Percentiles rank a stretch among this genome's conserved stretches.
Conservation (phyloP, 148 eudicot species). For the Nepenthes mirabilis region DNA sequence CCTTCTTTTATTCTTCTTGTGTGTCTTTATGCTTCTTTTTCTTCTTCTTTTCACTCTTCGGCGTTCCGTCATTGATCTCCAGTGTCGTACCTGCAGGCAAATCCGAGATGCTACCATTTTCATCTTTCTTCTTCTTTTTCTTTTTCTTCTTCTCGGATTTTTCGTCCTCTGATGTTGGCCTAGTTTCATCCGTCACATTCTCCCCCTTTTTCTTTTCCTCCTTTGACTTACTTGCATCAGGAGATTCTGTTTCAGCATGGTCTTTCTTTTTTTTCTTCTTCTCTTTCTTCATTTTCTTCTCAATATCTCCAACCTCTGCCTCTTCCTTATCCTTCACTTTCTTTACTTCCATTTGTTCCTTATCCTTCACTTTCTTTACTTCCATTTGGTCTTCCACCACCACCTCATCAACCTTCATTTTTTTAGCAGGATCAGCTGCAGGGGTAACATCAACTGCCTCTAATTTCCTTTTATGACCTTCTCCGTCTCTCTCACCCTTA, state of each 20-base stretch:
- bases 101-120: background rate
- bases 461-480: conserved; percentile 37
- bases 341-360: conserved; percentile 11
- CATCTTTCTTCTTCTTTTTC: conserved; percentile 39
- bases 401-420: conserved; percentile 27
- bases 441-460: conserved; percentile 39
- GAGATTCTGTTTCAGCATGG: conserved; percentile 10
- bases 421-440: conserved; percentile 39
- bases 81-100: background rate
- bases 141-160: conserved; percentile 46
- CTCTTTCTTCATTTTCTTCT: conserved; percentile 34
- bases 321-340: conserved; percentile 10
- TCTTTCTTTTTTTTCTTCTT: conserved; percentile 26
- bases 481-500: conserved; percentile 18
- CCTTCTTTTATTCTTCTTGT: conserved; percentile 23
- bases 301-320: conserved; percentile 11
- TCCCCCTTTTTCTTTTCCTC: conserved; percentile 10
- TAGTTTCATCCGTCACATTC: conserved; percentile 18
- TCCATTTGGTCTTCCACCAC: conserved; percentile 17
- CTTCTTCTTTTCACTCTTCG: conserved; percentile 51
- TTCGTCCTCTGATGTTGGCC: conserved; percentile 23
- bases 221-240: conserved; percentile 23
- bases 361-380: conserved; percentile 13
- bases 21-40: conserved; percentile 61
- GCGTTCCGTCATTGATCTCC: conserved; percentile 21